Evolutionary conservation across 768 basidiomycete genomes (phyloP).

Genomic region (Mycena albidolilacea): DNA sequence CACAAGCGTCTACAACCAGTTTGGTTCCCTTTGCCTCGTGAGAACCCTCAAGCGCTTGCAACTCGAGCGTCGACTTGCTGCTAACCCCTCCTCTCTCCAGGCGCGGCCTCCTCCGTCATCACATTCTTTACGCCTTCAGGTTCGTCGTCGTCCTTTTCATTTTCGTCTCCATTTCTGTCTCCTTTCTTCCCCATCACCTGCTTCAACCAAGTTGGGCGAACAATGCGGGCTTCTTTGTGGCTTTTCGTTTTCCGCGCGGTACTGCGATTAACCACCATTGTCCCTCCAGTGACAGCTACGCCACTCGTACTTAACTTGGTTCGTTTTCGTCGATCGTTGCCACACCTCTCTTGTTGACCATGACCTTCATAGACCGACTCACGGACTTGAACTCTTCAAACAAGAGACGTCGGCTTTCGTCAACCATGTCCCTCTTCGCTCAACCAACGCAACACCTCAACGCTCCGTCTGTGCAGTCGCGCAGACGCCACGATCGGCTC

Average conservation of each 20-base stretch:
- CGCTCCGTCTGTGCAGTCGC: conserved; percentile 62
- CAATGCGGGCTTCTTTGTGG: conserved; percentile 46
- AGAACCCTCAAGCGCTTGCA: conserved; percentile 53
- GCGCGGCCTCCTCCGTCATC: conserved; percentile 81
- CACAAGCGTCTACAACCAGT: conserved; percentile 65
- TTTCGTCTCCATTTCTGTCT: conserved; percentile 24
- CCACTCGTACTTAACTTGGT: conserved; percentile 40
- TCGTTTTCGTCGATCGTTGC: conserved; percentile 40
- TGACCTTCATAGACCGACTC: conserved; percentile 58
- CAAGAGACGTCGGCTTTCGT: conserved; percentile 55
- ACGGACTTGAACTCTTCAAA: conserved; percentile 56
- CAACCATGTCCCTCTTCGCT: conserved; percentile 69
- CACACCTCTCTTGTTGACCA: conserved; percentile 42
- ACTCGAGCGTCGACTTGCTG: conserved; percentile 36
- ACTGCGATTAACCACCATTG: conserved; percentile 37
- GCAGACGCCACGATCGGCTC: conserved; percentile 64
- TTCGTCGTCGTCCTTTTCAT: conserved; percentile 49
- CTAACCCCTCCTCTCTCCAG: conserved; percentile 51
- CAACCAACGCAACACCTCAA: conserved; percentile 59
- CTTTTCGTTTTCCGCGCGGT: conserved; percentile 28
- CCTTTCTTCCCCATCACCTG: conserved; percentile 32
- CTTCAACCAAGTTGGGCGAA: conserved; percentile 48
- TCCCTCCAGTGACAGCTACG: conserved; percentile 32
- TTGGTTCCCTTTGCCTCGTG: conserved; percentile 58
- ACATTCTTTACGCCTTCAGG: conserved; percentile 73